Evolutionary conservation across 129 eudicot genomes (phyloP), one percentile per base, ranked within the genome.

Genomic region (Pittosporum tobira): DNA sequence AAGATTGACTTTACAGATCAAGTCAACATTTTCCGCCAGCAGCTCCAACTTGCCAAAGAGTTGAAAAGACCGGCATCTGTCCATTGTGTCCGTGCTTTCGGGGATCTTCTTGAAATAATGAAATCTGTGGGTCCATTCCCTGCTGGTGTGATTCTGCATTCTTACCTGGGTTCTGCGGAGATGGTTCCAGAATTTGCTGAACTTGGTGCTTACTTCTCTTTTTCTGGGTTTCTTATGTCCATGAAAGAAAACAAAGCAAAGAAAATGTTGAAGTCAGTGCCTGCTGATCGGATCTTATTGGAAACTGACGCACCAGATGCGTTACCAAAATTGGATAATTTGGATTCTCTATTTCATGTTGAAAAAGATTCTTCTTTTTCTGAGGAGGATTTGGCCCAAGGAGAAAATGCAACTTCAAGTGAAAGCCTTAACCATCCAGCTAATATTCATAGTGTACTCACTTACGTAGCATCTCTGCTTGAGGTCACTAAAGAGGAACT

Each of bases 241-340:
- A 48, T 83, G 85, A 87, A 93, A 73, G 81, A 77, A 45, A 82
- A 57, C 64, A 87, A 93, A 77, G 99, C 96, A 2, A 93, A 81
- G 79, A 93, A 75, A 40, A 78, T 87, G 88, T 43, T 93, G 66
- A 93, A 87, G 66, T 61, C 73, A 0, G 83, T 91, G 14, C 99
- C 99, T 64, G 45, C 30, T 31, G 99, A 93, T 48, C 79, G 96
- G 72, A 81, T 87, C 30, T 75, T 93, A 62, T 51, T 93, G 81
- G 99, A 93, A 76, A 93, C 99, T 10, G 99, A 93, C 73, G 85
- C 99, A 49, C 99, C 99, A 14, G 96, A 87, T 81, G 99, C 91
- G 24, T 4, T 79, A 22, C 99, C 99, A 12, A 80, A 64, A 48
- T 31, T 21, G 44, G 56, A 22, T 16, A 13, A 57, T 49, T 45